These are phyloP conservation scores for Wickerhamiella australiensis DNA, from an alignment of 805 yeast species.

Conservation along the genomic window DNA sequence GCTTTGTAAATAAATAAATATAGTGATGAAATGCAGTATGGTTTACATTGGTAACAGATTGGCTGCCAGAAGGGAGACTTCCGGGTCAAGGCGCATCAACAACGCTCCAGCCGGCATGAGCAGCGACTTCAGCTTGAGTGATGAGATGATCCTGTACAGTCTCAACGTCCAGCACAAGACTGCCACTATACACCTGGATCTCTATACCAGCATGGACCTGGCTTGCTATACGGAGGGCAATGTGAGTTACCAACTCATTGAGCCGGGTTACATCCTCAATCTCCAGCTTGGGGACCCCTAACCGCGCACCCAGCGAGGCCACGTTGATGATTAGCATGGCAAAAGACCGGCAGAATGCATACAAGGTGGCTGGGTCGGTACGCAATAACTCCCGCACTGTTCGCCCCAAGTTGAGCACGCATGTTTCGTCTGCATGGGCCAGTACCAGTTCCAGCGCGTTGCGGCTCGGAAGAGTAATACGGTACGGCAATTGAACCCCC, in stretches of 20 bases:
- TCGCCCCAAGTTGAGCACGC: constrained; percentile 9
- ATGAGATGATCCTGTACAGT: constrained; percentile 22
- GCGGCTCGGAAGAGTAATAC: constrained; percentile 23
- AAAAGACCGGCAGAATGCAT: constrained; percentile 24
- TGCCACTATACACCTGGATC: constrained; percentile 19
- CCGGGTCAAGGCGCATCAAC: not conserved
- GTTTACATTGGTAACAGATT: too few species aligned
- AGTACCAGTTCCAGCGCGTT: constrained; percentile 16
- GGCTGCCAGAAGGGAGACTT: not conserved
- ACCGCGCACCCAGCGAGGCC: constrained; percentile 22
- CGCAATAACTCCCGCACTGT: constrained; percentile 24
- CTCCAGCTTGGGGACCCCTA: constrained; percentile 22
- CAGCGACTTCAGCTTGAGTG: constrained; percentile 22
- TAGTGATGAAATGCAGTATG: not conserved
- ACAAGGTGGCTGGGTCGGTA: constrained; percentile 25
- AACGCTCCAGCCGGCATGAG: constrained; percentile 28
- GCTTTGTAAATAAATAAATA: not conserved
- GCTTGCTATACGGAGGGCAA: constrained; percentile 22
- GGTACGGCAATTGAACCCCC: constrained; percentile 26
- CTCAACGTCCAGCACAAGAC: constrained; percentile 19
- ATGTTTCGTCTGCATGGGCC: constrained; percentile 7
- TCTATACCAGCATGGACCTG: constrained; percentile 18
- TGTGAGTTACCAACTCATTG: constrained; percentile 25
- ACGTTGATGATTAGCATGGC: constrained; percentile 27
- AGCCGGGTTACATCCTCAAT: constrained; percentile 21